Base-by-base conservation (phyloP, 352 stramenopile species). In the Phytophthora sojae region DNA sequence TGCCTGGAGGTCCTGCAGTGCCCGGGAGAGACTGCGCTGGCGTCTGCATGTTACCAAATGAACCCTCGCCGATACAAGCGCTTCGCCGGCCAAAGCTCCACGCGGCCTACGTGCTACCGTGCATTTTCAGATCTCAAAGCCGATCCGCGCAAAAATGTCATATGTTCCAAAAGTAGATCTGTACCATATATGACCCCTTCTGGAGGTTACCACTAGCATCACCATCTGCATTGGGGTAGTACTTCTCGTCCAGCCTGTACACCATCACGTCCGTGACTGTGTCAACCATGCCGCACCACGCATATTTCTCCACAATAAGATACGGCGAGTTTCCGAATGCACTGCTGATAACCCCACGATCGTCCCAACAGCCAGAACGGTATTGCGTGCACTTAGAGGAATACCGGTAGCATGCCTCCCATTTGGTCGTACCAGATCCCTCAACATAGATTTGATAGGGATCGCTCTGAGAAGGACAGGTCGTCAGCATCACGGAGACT, bases 251-350 rank as follows among this genome's bases (percentile, higher is more conserved):
- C 11, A 58, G 39, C 12, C 23, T 57, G 29, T 68, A 68, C 8
- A 61, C 30, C 39, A 2, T 61, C 6, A 61, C 51, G 11, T 61
- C 35, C 32, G 12, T 54, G 17, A 56, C 19, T 4, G 35, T 49
- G 5, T 49, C 42, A 15, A 49, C 7, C 15, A 49, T 3, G 15
- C 15, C 42, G 23, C 42, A 49, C 42, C 42, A 49, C 42, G 23
- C 42, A n/a, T 57, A 68, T 15, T 47, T 60, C 39, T 68, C 50
- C 45, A 61, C 39, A 12, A 60, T 5, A 17, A 67, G 29, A 50
- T 57, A 57, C 12, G 57, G 57, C 45, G 8, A 47, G 15, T 25
- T 8, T 3, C 51, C 61, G 35, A 67, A 67, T 0, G 61, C 23
- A 19, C 47, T n/a, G 11, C 17, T 54, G 17, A 61, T 54, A 7